Evolutionary conservation across 176 grass and related monocot genomes (phyloP).

Genomic region (Paspalum vaginatum): DNA sequence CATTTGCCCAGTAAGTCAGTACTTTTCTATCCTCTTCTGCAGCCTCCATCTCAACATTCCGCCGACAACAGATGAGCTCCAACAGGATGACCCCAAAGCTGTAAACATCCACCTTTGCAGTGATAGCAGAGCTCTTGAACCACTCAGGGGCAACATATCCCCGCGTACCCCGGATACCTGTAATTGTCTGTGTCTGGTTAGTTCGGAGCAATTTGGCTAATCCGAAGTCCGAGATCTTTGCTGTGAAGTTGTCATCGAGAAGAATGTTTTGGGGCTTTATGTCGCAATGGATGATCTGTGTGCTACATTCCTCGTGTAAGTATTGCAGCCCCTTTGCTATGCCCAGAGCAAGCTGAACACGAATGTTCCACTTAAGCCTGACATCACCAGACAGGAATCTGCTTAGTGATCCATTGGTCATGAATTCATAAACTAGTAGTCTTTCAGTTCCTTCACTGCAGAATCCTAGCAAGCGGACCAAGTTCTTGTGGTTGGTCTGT

Average conservation of each 20-base stretch:
- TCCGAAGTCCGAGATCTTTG: conserved; percentile 50
- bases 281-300: conserved; percentile 49
- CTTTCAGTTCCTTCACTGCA: conserved; percentile 51
- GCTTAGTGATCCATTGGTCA: conserved; percentile 50
- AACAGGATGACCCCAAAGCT: conserved; percentile 41
- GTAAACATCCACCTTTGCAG: conserved; percentile 45
- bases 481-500: conserved; percentile 52
- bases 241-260: conserved; percentile 20
- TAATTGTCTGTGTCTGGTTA: conserved; percentile 45
- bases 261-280: conserved; percentile 54
- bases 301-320: conserved; percentile 45
- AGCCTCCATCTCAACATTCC: conserved; percentile 32
- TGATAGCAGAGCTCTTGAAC: conserved; percentile 43
- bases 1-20: conserved; percentile 45
- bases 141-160: conserved; percentile 47
- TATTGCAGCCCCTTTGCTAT: conserved; percentile 36
- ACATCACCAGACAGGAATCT: conserved; percentile 23
- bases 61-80: conserved; percentile 34
- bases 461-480: conserved; percentile 53
- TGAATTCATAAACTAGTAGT: conserved; percentile 57
- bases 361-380: conserved; percentile 37
- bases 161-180: conserved; percentile 40
- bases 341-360: conserved; percentile 19
- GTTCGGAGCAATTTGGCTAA: conserved; percentile 42
- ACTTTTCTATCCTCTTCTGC: background rate